Base-by-base conservation (phyloP, 257 asterid genomes). In the Avicennia marina region DNA sequence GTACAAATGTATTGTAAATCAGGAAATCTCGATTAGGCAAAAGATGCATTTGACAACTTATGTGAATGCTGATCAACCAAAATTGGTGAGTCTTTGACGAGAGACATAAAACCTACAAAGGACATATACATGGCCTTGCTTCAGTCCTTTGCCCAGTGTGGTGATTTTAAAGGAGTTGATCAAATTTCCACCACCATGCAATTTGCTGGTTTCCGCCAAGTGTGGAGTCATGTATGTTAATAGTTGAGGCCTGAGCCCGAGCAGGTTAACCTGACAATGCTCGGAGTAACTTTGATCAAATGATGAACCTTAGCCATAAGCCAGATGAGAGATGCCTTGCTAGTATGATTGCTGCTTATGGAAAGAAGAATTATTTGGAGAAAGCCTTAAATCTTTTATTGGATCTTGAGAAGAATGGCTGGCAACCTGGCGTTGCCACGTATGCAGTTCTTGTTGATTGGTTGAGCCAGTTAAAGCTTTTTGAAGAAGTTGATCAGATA, bases 241-340 rank as follows among this genome's bases (percentile, higher is more conserved):
- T 88, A 65, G 66, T 91, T 38, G 90, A 88, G 75, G 94, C 84
- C 39, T 78, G 3, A 61, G 84, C 64, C 26, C 61, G 66, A 40
- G 72, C 69, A 1, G 76, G 79, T 42, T 26, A 75, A 6, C 55
- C 62, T 11, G 71, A 65, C 20, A 56, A 44, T 6, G 95, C 97
- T 31, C 60, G 79, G 71, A 13, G 10, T 21, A 53, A 55, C 62
- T 91, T 91, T 42, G 81, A 75, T 56, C 47, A 63, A 72, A 77
- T 91, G 74, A 66, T 61, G 17, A 78, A 58, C 58, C 75, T 80
- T 7, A 90, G 95, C 52, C 66, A 60, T 70, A 81, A 75, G 76
- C 98, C 98, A 2, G 95, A 88, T 59, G 97, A 91, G 47, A 78
- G 74, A 63, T 81, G 89, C 70, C 78, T 78, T 6, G 88, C 95